Base-by-base conservation (phyloP, 2,329 filamentous ascomycete genomes). In the Phaeoacremonium minimum region DNA sequence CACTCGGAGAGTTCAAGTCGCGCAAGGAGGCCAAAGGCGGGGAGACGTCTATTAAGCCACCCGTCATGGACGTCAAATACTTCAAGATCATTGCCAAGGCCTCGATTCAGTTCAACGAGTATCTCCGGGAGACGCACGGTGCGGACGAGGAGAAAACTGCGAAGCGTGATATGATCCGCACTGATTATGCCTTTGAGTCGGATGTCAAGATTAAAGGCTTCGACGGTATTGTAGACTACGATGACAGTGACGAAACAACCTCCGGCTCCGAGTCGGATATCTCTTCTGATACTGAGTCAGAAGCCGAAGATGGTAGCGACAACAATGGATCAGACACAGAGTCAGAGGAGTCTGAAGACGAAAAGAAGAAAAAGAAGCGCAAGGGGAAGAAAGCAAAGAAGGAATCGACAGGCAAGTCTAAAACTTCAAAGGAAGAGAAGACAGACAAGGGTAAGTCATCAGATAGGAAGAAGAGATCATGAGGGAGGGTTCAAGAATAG, bases 101-200 rank as follows among this genome's bases (percentile, higher is more conserved):
- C 3, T 40, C 32, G 9, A 29, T 34, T 4, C 29, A 33, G 4
- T 40, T 37, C 15, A 40, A 16, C 9, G 16, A 40, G 8, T 40
- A 37, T 22, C 38, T 40, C 5, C 32, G 33, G 17, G 36, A 19
- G 6, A 33, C 37, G 4, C 36, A 41, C 15, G 36, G 32, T 4
- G 12, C 33, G 16, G 30, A 40, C 14, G 33, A 29, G 7, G 38
- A 32, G 3, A 15, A n/a, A 2, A 30, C 7, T 5, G 38, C 38
- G 4, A 33, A 40, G 8, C 15, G 15, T 0, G 34, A 36, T 1
- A 28, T 18, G 17, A 7, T 4, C 2, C 9, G 22, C 18, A 18
- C 28, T 2, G 7, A n/a, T 9, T 26, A 26, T 26, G 9, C 22
- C 9, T n/a, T n/a, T n/a, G 9, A 9, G 9, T 26, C 22, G 9